phyloP scores from a whole-genome alignment of 139 green algal species.

The Bryopsis sp. region DNA sequence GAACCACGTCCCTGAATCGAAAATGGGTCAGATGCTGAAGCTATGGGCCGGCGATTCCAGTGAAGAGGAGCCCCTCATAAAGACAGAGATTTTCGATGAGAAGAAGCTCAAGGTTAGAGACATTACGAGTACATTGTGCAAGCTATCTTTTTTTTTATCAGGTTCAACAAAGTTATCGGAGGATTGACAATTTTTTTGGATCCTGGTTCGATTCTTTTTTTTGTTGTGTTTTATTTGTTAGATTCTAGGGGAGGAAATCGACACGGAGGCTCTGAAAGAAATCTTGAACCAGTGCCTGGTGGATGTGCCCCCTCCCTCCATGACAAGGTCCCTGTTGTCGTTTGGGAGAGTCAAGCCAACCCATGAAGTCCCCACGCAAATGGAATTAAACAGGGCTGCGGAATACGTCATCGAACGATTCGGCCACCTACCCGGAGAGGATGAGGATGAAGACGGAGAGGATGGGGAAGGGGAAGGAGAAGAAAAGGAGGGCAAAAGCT shows the following conservation, averaged over 20 bases:
- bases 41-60: constrained; percentile 44
- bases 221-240: constrained; percentile 20
- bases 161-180: not conserved
- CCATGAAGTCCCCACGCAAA: not conserved
- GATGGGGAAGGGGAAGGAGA: not conserved
- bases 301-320: constrained; percentile 32
- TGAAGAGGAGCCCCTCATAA: not conserved
- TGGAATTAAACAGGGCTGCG: constrained; percentile 9
- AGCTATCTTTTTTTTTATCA: not conserved
- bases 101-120: too few species aligned
- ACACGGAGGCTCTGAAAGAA: constrained; percentile 37
- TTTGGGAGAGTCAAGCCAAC: not conserved
- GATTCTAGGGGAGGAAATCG: constrained; percentile 54
- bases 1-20: constrained; percentile 43
- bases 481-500: not conserved
- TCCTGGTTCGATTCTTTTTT: not conserved
- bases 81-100: too few species aligned
- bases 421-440: constrained; percentile 20
- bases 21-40: constrained; percentile 48
- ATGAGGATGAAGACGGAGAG: constrained; percentile 24
- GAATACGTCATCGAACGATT: constrained; percentile 25
- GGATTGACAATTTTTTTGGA: not conserved
- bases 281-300: constrained; percentile 46
- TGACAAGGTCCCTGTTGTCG: not conserved
- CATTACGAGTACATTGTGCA: not conserved